Conservation (phyloP, 2,329 filamentous ascomycete species). For the Aspergillus viridinutans region DNA sequence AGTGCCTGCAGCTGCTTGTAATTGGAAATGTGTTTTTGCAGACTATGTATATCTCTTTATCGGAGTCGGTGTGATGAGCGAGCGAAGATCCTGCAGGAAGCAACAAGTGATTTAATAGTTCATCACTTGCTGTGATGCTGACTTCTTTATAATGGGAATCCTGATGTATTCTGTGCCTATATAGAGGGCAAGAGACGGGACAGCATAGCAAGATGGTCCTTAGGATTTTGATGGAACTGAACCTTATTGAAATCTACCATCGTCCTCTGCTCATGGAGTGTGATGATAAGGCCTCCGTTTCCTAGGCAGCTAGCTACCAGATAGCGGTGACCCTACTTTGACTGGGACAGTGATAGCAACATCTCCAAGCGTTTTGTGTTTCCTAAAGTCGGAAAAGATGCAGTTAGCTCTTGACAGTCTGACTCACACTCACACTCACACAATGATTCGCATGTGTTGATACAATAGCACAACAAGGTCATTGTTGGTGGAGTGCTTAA, state of each 20-base stretch:
- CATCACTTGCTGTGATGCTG: neutral
- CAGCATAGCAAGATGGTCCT: neutral
- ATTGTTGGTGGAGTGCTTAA: neutral
- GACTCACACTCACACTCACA: neutral
- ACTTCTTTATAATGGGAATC: neutral
- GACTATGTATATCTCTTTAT: neutral
- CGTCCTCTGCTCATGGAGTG: too few relatives aligned
- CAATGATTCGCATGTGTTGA: neutral
- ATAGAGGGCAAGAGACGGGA: neutral
- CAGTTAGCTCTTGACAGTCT: neutral
- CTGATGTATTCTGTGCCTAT: neutral
- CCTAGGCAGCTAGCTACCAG: too few relatives aligned
- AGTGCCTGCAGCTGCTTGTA: neutral
- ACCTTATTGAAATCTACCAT: neutral
- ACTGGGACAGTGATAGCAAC: too few relatives aligned
- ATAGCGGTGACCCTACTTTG: neutral
- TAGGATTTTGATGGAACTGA: neutral
- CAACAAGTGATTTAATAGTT: neutral
- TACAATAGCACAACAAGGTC: neutral
- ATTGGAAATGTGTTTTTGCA: neutral
- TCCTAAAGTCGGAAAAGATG: neutral
- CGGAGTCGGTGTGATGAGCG: constrained; percentile 3
- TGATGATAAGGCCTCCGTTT: too few relatives aligned
- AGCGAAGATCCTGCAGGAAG: constrained; percentile 3
- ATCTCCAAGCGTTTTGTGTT: neutral